Conservation (phyloP, 1,284 basidiomycete genomes). For the Malassezia yamatoensis region DNA sequence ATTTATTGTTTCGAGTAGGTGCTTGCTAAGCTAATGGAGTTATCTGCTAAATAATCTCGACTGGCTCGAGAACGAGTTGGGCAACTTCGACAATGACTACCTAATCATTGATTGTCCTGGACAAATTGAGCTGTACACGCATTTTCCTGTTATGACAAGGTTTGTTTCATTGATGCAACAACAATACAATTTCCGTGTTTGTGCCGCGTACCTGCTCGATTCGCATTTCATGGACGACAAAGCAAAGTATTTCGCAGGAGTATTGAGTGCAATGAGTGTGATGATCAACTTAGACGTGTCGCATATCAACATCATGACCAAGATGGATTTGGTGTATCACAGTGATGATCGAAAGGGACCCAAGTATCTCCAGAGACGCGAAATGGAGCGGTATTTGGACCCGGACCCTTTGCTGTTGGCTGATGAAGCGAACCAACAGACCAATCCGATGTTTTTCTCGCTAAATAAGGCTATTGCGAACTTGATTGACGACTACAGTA, state of each 20-base stretch:
- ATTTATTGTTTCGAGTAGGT: constrained; percentile 95
- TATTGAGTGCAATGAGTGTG: constrained; percentile 91
- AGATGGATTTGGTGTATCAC: constrained; percentile 84
- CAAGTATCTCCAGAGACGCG: constrained; percentile 27
- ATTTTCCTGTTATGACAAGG: constrained; percentile 86
- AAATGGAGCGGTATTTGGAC: constrained; percentile 73
- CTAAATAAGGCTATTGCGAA: constrained; percentile 91
- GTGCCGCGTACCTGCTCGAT: constrained; percentile 69
- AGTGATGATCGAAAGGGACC: constrained; percentile 56
- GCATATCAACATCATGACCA: constrained; percentile 95
- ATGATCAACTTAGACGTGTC: constrained; percentile 97
- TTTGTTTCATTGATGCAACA: constrained; percentile 58
- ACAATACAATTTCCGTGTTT: constrained; percentile 42
- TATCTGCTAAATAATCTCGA: constrained; percentile 94
- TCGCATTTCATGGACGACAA: constrained; percentile 69
- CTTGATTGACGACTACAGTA: constrained; percentile 92
- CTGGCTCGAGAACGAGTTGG: constrained; percentile 96
- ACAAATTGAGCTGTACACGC: constrained; percentile 97
- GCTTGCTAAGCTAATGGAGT: constrained; percentile 51
- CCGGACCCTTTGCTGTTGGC: constrained; percentile 86
- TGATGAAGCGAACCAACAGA: constrained; percentile 57
- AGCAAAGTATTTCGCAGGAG: constrained; percentile 98
- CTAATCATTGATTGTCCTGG: constrained; percentile 95
- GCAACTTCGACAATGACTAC: constrained; percentile 85
- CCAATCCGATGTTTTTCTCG: constrained; percentile 79